These are phyloP conservation scores for Eucalyptus viminalis DNA, from an alignment of 345 rosid genomes.

Conservation along the genomic window DNA sequence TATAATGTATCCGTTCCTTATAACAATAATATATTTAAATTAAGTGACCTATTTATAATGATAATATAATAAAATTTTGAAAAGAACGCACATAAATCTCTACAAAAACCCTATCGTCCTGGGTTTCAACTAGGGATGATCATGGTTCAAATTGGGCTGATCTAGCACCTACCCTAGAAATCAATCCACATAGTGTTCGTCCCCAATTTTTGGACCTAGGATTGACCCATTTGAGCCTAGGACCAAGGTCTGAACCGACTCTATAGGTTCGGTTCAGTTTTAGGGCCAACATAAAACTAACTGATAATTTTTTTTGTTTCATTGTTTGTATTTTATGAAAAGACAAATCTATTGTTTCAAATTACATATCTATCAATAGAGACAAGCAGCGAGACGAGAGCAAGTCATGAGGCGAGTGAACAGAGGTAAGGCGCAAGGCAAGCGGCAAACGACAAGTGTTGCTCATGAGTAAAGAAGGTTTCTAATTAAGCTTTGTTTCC, in stretches of 20 bases:
- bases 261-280: not conserved
- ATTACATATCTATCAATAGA: too few relatives aligned
- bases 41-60: not conserved
- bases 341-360: too few relatives aligned
- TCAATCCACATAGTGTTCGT: not conserved
- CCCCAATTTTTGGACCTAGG: not conserved
- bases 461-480: too few relatives aligned
- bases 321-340: too few relatives aligned
- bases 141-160: fast-evolving
- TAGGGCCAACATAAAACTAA: not conserved
- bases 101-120: not conserved
- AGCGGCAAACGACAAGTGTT: fast-evolving
- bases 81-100: not conserved
- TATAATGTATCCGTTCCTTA: not conserved
- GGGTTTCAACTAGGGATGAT: not conserved
- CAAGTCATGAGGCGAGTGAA: too few relatives aligned
- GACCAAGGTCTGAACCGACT: fast-evolving
- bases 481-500: too few relatives aligned
- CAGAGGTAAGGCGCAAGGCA: fast-evolving
- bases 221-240: not conserved
- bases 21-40: not conserved
- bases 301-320: too few relatives aligned
- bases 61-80: not conserved
- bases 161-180: not conserved
- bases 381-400: too few relatives aligned